Percentiles rank a stretch among this genome's conserved stretches.
Conservation (phyloP, 2,329 filamentous ascomycete species). For the Pezicula radicicola region DNA sequence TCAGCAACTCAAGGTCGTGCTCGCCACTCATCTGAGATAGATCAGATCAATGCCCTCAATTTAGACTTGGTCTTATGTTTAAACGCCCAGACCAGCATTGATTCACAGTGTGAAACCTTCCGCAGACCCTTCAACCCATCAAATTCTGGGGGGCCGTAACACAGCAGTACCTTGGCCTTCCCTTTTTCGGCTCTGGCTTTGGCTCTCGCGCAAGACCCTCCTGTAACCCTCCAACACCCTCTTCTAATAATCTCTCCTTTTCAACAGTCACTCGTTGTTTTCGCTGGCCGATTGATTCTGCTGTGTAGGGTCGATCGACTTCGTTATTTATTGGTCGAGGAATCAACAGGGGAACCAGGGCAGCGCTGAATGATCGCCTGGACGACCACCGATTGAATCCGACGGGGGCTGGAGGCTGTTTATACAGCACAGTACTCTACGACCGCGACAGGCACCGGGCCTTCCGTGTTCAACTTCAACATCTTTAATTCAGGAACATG, state of each 20-base stretch:
- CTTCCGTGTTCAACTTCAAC: neutral
- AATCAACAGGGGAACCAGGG: neutral
- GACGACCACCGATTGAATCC: neutral
- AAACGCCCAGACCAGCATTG: neutral
- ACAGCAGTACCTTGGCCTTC: too few relatives aligned
- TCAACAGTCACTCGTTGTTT: slow-evolving; percentile 1
- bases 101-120: too few relatives aligned
- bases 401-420: neutral
- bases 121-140: too few relatives aligned
- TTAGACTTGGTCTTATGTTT: neutral
- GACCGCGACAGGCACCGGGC: neutral
- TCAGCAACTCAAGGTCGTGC: too few relatives aligned
- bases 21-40: too few relatives aligned
- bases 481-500: slow-evolving; percentile 11
- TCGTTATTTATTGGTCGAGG: neutral
- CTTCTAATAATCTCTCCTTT: neutral
- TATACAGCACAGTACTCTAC: too few relatives aligned
- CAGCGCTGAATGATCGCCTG: neutral
- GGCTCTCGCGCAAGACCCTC: too few relatives aligned
- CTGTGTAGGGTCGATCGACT: neutral
- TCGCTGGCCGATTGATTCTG: neutral
- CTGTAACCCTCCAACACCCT: neutral
- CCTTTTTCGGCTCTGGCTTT: too few relatives aligned
- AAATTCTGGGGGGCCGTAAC: too few relatives aligned
- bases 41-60: too few relatives aligned